phyloP scores from a whole-genome alignment of 495 filamentous ascomycete genomes.

The Talaromyces borbonicus region DNA sequence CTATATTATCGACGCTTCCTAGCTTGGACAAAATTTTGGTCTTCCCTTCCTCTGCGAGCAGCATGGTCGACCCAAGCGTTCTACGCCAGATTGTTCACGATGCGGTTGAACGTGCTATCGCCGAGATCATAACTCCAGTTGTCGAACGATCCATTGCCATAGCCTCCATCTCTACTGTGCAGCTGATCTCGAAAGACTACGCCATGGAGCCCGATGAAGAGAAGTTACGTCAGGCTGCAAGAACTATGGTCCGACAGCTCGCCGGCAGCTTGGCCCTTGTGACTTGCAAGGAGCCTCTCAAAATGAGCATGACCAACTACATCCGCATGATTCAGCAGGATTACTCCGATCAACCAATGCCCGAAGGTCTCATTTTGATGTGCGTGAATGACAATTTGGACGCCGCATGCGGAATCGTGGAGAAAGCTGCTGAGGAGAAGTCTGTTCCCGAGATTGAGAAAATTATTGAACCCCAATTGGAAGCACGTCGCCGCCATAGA shows the following conservation, averaged over 20 bases:
- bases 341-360: constrained; percentile 63
- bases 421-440: constrained; percentile 87
- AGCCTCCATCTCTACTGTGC: constrained; percentile 86
- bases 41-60: constrained; percentile 66
- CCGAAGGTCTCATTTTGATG: constrained; percentile 87
- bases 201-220: constrained; percentile 85
- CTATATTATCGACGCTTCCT: constrained; percentile 65
- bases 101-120: constrained; percentile 77
- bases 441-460: constrained; percentile 90
- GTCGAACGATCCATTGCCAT: constrained; percentile 97
- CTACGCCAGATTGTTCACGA: constrained; percentile 73
- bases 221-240: constrained; percentile 69
- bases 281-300: constrained; percentile 94
- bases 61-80: constrained; percentile 55
- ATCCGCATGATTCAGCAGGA: constrained; percentile 67
- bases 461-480: constrained; percentile 67
- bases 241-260: constrained; percentile 85
- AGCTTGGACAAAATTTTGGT: constrained; percentile 64
- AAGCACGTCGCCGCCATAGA: constrained; percentile 62
- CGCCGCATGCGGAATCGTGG: constrained; percentile 80
- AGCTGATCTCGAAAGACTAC: constrained; percentile 93
- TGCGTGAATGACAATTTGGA: constrained; percentile 98
- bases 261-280: constrained; percentile 89
- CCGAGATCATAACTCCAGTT: constrained; percentile 92
- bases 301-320: constrained; percentile 93